A percentile compares a stretch with the other conserved stretches of the same genome.
Conservation (phyloP, 139 green algal species). For the Auxenochlorella protothecoides region DNA sequence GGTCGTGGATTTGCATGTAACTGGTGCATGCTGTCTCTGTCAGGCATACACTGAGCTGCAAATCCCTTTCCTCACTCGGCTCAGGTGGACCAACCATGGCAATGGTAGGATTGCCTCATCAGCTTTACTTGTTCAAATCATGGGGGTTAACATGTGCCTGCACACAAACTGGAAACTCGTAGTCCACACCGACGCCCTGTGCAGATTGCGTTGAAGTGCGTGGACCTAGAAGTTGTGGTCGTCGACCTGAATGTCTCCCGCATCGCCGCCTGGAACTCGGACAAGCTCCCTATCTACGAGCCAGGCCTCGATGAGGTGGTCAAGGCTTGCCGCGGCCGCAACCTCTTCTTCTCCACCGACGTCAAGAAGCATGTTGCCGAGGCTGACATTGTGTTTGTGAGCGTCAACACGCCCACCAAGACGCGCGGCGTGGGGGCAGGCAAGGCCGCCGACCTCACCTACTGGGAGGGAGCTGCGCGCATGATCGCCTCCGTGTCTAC, state of each 20-base stretch:
- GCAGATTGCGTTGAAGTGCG: conserved; percentile 88
- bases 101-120: conserved; percentile 28
- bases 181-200: not conserved
- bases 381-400: conserved; percentile 96
- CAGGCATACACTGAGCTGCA: too few relatives aligned
- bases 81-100: conserved; percentile 59
- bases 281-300: conserved; percentile 97
- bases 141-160: too few relatives aligned
- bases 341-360: conserved; percentile 97
- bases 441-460: conserved; percentile 95
- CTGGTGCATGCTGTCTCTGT: too few relatives aligned
- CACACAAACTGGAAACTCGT: too few relatives aligned
- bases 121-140: too few relatives aligned
- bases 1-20: too few relatives aligned
- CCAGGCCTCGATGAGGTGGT: conserved; percentile 91
- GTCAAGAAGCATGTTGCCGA: conserved; percentile 85
- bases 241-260: conserved; percentile 80
- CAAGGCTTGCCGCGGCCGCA: conserved; percentile 59
- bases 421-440: conserved; percentile 91
- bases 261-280: conserved; percentile 92
- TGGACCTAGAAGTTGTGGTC: conserved; percentile 88
- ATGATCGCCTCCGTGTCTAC: conserved; percentile 82
- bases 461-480: conserved; percentile 95
- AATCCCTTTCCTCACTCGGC: not conserved
- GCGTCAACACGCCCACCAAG: conserved; percentile 99